Conservation (phyloP, 2,329 filamentous ascomycete genomes). For the Exserohilum turcica region DNA sequence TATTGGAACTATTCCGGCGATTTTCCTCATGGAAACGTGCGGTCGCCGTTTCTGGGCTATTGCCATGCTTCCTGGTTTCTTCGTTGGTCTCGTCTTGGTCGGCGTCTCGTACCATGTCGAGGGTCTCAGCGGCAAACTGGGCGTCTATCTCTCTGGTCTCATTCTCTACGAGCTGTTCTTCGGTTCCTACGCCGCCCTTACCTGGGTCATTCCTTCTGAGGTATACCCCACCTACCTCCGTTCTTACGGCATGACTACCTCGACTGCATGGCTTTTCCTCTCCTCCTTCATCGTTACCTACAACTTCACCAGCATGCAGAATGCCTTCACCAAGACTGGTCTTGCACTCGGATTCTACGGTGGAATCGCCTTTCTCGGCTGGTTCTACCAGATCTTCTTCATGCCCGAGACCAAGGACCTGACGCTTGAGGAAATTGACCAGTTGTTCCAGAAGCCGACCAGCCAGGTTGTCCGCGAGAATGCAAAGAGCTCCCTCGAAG, state of each 20-base stretch:
- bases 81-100: constrained; percentile 70
- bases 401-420: constrained; percentile 76
- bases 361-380: constrained; percentile 71
- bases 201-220: constrained; percentile 61
- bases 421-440: constrained; percentile 73
- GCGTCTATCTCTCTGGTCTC: constrained; percentile 69
- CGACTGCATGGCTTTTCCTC: constrained; percentile 70
- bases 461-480: constrained; percentile 61
- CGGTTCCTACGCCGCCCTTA: constrained; percentile 44
- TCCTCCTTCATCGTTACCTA: constrained; percentile 75
- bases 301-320: constrained; percentile 74
- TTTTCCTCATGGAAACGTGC: constrained; percentile 73
- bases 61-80: constrained; percentile 72
- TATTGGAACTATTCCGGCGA: constrained; percentile 69
- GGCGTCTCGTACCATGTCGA: constrained; percentile 66
- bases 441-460: constrained; percentile 68
- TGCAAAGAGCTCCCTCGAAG: constrained; percentile 50
- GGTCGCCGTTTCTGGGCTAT: constrained; percentile 77
- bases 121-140: constrained; percentile 54
- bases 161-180: constrained; percentile 52
- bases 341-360: constrained; percentile 74
- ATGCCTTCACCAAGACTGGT: constrained; percentile 69
- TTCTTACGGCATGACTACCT: constrained; percentile 74
- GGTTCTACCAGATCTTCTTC: constrained; percentile 74
- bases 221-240: constrained; percentile 75